phyloP scores from a whole-genome alignment of 23 red algal species.

The Gracilariopsis chorda region DNA sequence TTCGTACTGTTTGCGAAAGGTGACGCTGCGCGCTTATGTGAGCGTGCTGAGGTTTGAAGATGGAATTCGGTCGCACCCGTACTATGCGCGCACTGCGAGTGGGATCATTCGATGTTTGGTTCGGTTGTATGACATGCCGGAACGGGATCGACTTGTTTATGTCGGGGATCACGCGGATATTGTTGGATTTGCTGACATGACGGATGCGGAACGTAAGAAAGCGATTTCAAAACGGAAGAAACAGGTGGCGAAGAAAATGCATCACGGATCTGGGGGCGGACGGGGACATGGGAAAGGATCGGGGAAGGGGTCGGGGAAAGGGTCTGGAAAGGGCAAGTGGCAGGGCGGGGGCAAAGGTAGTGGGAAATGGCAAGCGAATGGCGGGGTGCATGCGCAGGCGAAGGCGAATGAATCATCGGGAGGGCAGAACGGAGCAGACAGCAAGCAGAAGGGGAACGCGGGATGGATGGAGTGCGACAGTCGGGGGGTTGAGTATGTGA shows the following conservation, averaged over 20 bases:
- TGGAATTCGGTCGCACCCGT: slow-evolving; percentile 45
- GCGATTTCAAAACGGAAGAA: slow-evolving; percentile 77
- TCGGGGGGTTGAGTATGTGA: slow-evolving; percentile 50
- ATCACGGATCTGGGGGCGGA: neutral
- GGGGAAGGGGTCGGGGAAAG: slow-evolving; percentile 20
- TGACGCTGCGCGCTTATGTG: slow-evolving; percentile 84
- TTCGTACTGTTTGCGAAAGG: slow-evolving; percentile 84
- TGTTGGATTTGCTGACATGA: slow-evolving; percentile 54
- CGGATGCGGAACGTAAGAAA: slow-evolving; percentile 74
- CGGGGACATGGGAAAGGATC: neutral
- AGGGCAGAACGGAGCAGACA: neutral
- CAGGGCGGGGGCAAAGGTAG: neutral
- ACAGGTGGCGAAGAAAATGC: slow-evolving; percentile 25
- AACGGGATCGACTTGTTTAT: slow-evolving; percentile 18
- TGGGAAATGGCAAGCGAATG: neutral
- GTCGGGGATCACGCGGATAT: slow-evolving; percentile 36
- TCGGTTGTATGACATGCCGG: slow-evolving; percentile 50
- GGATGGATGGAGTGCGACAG: slow-evolving; percentile 95
- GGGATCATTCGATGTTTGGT: slow-evolving; percentile 54
- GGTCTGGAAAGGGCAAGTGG: slow-evolving; percentile 25
- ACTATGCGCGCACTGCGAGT: slow-evolving; percentile 30
- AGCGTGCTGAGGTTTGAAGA: slow-evolving; percentile 73
- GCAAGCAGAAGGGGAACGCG: slow-evolving; percentile 8
- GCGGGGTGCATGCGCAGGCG: neutral
- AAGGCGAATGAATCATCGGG: slow-evolving; percentile 1